Evolutionary conservation across 257 asterid species (phyloP).

Genomic region (Forsythia suspensa): DNA sequence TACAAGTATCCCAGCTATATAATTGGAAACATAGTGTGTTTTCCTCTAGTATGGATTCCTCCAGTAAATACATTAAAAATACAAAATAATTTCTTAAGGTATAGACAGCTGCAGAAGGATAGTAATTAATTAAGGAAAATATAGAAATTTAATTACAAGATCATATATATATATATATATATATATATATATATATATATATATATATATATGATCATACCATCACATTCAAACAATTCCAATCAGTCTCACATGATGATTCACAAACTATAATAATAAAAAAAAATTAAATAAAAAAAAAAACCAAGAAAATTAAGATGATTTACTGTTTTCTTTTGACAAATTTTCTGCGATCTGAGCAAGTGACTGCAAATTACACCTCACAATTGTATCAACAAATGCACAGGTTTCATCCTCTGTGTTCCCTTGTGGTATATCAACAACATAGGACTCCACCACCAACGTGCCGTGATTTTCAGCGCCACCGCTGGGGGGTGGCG

Average conservation of each 20-base stretch:
- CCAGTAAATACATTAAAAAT: neutral
- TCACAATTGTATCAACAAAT: constrained; percentile 74
- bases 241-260: neutral
- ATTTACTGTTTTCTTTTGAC: constrained; percentile 25
- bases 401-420: constrained; percentile 72
- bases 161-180: neutral
- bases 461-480: constrained; percentile 41
- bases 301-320: neutral
- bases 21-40: neutral
- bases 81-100: neutral
- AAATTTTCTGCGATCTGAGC: constrained; percentile 52
- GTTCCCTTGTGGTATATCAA: constrained; percentile 77
- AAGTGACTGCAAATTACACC: constrained; percentile 74
- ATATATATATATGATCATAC: too few relatives aligned
- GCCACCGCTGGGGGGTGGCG: constrained; percentile 14
- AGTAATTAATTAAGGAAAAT: neutral
- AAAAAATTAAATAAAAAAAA: neutral
- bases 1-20: too few relatives aligned
- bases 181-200: too few relatives aligned
- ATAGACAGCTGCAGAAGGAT: neutral
- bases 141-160: neutral
- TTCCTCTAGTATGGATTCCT: neutral
- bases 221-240: neutral
- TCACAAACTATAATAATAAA: neutral
- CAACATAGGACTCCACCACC: constrained; percentile 83